Conservation (phyloP, 768 basidiomycete genomes). For the Clathrus columnatus region DNA sequence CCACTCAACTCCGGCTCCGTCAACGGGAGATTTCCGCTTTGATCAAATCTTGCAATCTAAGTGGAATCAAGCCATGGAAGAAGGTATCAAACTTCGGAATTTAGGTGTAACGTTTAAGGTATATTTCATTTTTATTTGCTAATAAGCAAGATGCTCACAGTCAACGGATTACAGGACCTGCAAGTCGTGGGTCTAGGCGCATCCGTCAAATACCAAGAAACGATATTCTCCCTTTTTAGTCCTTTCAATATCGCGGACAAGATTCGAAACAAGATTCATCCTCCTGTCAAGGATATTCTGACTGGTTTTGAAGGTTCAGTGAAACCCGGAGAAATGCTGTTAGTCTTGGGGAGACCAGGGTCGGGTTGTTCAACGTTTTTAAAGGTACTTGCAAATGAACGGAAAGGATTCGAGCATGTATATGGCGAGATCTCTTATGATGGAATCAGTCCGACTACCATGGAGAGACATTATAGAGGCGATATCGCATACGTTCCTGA, state of each 20-base stretch:
- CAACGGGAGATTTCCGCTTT: conserved; percentile 5
- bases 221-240: conserved; percentile 56
- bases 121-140: background rate
- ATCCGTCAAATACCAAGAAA: conserved; percentile 44
- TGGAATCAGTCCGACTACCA: conserved; percentile 56
- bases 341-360: conserved; percentile 80
- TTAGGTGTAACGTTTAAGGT: conserved; percentile 9
- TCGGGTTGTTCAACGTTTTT: conserved; percentile 81
- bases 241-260: conserved; percentile 34
- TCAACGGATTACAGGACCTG: conserved; percentile 40
- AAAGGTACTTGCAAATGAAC: conserved; percentile 71
- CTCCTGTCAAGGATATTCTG: conserved; percentile 50
- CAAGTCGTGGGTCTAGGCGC: conserved; percentile 52
- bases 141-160: background rate
- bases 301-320: conserved; percentile 47
- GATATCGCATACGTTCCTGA: conserved; percentile 77
- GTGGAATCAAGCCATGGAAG: conserved; percentile 5
- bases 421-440: conserved; percentile 70
- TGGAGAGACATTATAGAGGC: conserved; percentile 60
- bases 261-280: conserved; percentile 44
- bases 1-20: background rate
- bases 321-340: conserved; percentile 57
- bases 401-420: conserved; percentile 56
- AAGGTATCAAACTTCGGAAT: conserved; percentile 8
- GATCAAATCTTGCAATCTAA: conserved; percentile 1